Evolutionary conservation across 495 filamentous ascomycete species (phyloP).

Genomic region (Penicillium herquei): DNA sequence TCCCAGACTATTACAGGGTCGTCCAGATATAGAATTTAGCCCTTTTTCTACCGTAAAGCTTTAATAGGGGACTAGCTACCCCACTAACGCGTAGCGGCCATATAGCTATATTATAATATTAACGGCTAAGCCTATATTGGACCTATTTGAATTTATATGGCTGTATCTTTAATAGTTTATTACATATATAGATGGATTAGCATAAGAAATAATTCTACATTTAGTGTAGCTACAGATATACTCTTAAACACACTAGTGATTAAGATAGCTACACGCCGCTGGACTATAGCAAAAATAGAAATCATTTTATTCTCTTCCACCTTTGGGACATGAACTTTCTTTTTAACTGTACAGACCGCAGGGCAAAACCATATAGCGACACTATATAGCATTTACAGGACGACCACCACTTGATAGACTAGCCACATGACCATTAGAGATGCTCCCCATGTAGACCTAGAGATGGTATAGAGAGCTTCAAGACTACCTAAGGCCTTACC

Average conservation of each 20-base stretch:
- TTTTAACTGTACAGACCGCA: neutral
- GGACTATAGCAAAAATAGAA: slow-evolving; percentile 4
- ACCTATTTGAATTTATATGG: slow-evolving; percentile 7
- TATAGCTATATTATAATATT: too few relatives aligned
- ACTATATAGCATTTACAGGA: slow-evolving; percentile 19
- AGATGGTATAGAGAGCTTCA: slow-evolving; percentile 9
- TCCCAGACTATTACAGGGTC: too few relatives aligned
- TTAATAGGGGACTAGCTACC: too few relatives aligned
- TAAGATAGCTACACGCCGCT: slow-evolving; percentile 7
- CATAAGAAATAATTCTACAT: slow-evolving; percentile 12
- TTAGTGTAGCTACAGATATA: neutral
- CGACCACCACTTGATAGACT: slow-evolving; percentile 20
- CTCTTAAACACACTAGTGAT: slow-evolving; percentile 14
- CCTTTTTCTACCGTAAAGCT: too few relatives aligned
- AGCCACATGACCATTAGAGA: slow-evolving; percentile 5
- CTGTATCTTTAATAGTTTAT: slow-evolving; percentile 9
- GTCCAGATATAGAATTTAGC: too few relatives aligned
- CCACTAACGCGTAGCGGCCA: too few relatives aligned
- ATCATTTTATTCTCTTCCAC: too few relatives aligned
- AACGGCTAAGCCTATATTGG: neutral
- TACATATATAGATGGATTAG: slow-evolving; percentile 14
- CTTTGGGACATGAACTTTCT: too few relatives aligned
- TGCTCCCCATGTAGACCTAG: slow-evolving; percentile 15
- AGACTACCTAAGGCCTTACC: slow-evolving; percentile 11
- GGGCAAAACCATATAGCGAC: slow-evolving; percentile 8